Evolutionary conservation across 176 grass and related monocot genomes (phyloP).

Genomic region (bread wheat (Triticum aestivum)): DNA sequence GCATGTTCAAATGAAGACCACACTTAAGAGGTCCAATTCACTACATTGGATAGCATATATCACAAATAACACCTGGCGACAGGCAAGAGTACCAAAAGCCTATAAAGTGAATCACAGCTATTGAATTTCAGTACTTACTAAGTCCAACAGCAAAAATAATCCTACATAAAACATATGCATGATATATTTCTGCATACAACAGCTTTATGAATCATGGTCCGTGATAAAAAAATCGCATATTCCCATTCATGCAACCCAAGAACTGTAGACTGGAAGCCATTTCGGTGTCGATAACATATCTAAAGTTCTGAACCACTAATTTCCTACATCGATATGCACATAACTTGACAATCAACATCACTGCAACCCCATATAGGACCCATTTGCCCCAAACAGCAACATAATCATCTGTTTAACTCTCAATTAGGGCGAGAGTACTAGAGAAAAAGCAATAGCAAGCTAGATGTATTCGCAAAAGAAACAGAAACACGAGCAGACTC

Average conservation of each 20-base stretch:
- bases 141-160: neutral
- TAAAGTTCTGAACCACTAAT: neutral
- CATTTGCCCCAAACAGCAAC: neutral
- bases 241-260: neutral
- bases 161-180: neutral
- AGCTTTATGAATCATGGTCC: neutral
- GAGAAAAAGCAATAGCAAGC: neutral
- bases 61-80: neutral
- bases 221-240: neutral
- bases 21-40: neutral
- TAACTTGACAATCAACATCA: neutral
- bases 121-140: neutral
- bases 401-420: neutral
- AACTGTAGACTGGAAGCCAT: neutral
- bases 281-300: neutral
- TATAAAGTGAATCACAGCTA: neutral
- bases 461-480: neutral
- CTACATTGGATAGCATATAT: neutral
- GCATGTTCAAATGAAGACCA: neutral
- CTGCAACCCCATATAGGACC: neutral
- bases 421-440: neutral
- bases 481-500: neutral
- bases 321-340: neutral
- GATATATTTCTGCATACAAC: neutral
- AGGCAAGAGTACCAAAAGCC: neutral